Conservation (phyloP, 176 grass and related monocot genomes). For the Hyparrhenia diplandra region DNA sequence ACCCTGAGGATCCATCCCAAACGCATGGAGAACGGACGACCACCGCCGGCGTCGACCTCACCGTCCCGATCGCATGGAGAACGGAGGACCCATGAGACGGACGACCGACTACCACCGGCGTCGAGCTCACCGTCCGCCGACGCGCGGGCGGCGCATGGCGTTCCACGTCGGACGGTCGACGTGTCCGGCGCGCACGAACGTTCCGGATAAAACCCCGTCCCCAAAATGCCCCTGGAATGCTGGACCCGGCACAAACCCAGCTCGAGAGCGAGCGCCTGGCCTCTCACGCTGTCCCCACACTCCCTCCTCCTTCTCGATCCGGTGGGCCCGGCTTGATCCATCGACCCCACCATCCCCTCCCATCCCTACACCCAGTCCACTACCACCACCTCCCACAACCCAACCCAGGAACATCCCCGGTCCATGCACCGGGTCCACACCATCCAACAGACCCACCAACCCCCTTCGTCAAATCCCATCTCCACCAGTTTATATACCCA, state of each 20-base stretch:
- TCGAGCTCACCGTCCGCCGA: not conserved
- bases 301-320: not conserved
- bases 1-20: no score
- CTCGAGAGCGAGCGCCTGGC: no score
- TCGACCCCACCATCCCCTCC: not conserved
- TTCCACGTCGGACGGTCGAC: not conserved
- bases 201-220: not conserved
- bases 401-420: accelerated
- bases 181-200: not conserved
- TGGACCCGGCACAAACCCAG: not conserved
- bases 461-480: not conserved
- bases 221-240: not conserved
- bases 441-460: not conserved
- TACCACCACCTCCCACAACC: accelerated
- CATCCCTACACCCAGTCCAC: not conserved
- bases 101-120: not conserved
- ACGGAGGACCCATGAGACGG: no score
- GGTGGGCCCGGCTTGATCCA: not conserved
- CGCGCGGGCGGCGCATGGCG: not conserved
- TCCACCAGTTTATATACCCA: slow-evolving; percentile 35
- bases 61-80: no score
- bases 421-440: not conserved
- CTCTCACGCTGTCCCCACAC: not conserved
- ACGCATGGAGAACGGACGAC: no score
- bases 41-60: no score